Evolutionary conservation across 768 basidiomycete species (phyloP).

Genomic region (Leccinum variicolor): DNA sequence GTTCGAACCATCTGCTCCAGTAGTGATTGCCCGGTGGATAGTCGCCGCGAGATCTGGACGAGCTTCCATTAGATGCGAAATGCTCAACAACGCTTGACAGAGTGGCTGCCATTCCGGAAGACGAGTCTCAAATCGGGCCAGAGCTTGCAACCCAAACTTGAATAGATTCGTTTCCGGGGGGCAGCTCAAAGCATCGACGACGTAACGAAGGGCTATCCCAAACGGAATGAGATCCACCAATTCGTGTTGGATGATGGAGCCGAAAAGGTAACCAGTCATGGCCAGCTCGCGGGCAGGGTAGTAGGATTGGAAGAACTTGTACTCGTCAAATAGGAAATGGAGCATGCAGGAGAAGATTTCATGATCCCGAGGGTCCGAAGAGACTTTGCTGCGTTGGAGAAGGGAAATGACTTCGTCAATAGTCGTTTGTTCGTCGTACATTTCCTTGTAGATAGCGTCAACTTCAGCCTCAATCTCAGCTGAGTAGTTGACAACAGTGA

Average conservation of each 20-base stretch:
- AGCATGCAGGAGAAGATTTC: conserved; percentile 99
- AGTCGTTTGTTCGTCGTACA: conserved; percentile 94
- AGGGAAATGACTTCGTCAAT: conserved; percentile 92
- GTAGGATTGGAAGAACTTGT: conserved; percentile 98
- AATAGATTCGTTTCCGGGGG: conserved; percentile 91
- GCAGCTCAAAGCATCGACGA: conserved; percentile 89
- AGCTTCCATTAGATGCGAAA: conserved; percentile 81
- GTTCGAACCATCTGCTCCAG: conserved; percentile 42
- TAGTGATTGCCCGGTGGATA: conserved; percentile 68
- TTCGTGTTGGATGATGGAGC: conserved; percentile 90
- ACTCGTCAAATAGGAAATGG: conserved; percentile 99
- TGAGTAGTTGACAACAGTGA: conserved; percentile 83
- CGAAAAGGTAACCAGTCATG: conserved; percentile 96
- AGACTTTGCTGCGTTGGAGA: conserved; percentile 82
- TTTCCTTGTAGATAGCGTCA: conserved; percentile 93
- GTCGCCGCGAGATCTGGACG: conserved; percentile 76
- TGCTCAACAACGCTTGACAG: conserved; percentile 83
- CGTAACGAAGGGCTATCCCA: conserved; percentile 94
- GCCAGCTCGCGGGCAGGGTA: conserved; percentile 91
- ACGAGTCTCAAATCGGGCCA: conserved; percentile 82
- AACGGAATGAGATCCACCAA: conserved; percentile 93
- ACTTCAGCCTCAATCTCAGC: conserved; percentile 90
- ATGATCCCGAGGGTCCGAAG: conserved; percentile 80
- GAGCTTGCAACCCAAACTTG: conserved; percentile 91
- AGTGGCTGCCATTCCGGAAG: conserved; percentile 91